phyloP scores from a whole-genome alignment of 176 grass and related monocot genomes.

The Metroxylon sagu region DNA sequence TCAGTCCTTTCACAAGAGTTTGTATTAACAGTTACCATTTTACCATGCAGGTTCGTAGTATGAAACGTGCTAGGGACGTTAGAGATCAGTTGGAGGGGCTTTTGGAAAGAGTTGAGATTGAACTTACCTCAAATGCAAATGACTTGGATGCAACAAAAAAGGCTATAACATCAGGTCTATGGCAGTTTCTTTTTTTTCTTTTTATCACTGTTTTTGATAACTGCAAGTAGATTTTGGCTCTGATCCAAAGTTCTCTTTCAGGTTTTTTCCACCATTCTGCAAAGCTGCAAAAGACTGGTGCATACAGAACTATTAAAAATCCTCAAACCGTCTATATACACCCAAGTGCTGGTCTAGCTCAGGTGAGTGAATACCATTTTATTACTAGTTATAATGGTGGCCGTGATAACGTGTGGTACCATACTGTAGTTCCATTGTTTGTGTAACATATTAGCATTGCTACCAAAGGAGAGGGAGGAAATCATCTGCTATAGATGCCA shows the following conservation, averaged over 20 bases:
- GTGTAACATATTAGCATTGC: no score
- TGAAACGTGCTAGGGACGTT: constrained; percentile 89
- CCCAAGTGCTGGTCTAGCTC: constrained; percentile 81
- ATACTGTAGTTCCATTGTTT: no score
- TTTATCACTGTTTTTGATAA: not conserved
- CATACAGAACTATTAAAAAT: constrained; percentile 85
- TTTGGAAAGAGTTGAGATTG: constrained; percentile 93
- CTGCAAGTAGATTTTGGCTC: constrained; percentile 7
- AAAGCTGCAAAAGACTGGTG: constrained; percentile 80
- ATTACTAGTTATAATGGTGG: no score
- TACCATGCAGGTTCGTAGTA: constrained; percentile 63
- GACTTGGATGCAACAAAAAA: constrained; percentile 80
- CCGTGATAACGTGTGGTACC: no score
- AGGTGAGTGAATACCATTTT: constrained; percentile 30
- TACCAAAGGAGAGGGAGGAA: no score
- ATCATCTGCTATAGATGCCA: no score
- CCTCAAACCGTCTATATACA: constrained; percentile 80
- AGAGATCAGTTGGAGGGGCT: constrained; percentile 90
- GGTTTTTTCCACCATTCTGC: constrained; percentile 94
- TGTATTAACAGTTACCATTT: constrained; percentile 13
- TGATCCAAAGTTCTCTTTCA: constrained; percentile 18
- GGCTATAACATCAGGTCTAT: constrained; percentile 79
- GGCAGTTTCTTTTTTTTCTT: not conserved
- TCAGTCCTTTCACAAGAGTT: constrained; percentile 6
- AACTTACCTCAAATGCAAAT: constrained; percentile 52